A percentile compares a stretch with the other conserved stretches of the same genome.
These are phyloP conservation scores for Saturnispora dispora DNA, from an alignment of 805 yeast genomes.

Conservation along the genomic window DNA sequence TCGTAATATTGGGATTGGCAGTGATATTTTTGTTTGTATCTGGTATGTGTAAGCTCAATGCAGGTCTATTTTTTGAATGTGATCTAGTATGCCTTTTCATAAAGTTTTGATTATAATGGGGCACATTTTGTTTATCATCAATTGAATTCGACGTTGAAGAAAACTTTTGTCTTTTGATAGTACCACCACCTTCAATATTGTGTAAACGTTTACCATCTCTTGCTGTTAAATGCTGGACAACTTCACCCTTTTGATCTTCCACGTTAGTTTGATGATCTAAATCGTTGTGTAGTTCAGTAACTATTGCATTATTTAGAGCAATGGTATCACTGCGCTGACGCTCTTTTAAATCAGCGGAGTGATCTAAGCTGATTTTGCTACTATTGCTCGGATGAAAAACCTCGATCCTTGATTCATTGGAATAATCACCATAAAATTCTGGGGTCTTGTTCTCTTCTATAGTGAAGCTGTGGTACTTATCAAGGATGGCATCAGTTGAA, in stretches of 20 bases:
- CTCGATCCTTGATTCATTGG: slow-evolving; percentile 14
- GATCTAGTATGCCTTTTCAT: slow-evolving; percentile 4
- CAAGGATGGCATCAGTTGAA: slow-evolving; percentile 44
- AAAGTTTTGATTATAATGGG: slow-evolving; percentile 3
- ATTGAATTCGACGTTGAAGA: not conserved
- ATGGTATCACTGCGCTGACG: not conserved
- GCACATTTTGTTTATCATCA: not conserved
- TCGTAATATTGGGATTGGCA: not conserved
- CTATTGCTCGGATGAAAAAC: not conserved
- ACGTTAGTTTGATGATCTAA: not conserved
- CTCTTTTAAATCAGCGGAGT: not conserved
- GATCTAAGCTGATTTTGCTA: not conserved
- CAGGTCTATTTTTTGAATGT: slow-evolving; percentile 34
- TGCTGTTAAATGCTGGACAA: not conserved
- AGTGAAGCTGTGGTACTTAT: slow-evolving; percentile 25
- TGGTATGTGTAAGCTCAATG: slow-evolving; percentile 60
- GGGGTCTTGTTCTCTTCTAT: slow-evolving; percentile 58
- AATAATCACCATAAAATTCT: slow-evolving; percentile 55
- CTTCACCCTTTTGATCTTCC: not conserved
- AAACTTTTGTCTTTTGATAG: not conserved
- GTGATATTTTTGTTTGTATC: not conserved
- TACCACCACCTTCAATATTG: not conserved
- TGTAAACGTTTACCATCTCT: not conserved
- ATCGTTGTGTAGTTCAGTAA: slow-evolving; percentile 5
- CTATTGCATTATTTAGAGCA: slow-evolving; percentile 2